These are phyloP conservation scores for Pythium periplocum DNA, from an alignment of 352 stramenopile genomes.

Conservation along the genomic window DNA sequence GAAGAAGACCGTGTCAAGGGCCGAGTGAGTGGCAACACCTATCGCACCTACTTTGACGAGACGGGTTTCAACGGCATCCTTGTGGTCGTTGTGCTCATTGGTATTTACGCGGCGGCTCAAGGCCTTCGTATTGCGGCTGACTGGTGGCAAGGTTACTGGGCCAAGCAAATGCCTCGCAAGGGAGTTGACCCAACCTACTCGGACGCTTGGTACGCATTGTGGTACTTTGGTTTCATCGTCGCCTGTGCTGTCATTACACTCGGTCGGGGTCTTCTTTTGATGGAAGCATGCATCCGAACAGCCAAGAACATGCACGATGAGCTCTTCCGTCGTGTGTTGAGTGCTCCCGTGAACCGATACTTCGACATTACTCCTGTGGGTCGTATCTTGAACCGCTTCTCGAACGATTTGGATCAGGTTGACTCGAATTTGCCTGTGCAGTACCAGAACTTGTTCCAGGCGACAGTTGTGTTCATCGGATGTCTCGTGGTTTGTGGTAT, in stretches of 20 bases:
- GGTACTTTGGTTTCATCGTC: slow-evolving; percentile 36
- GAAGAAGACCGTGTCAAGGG: slow-evolving; percentile 29
- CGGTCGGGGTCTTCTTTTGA: slow-evolving; percentile 25
- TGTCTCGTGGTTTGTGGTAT: slow-evolving; percentile 30
- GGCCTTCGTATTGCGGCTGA: slow-evolving; percentile 14
- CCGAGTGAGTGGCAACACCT: slow-evolving; percentile 22
- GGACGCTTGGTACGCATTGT: slow-evolving; percentile 23
- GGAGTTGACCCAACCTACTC: slow-evolving; percentile 13
- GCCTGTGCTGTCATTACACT: slow-evolving; percentile 21
- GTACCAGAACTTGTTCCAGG: slow-evolving; percentile 37
- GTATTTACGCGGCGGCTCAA: slow-evolving; percentile 13
- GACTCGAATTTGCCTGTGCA: slow-evolving; percentile 36
- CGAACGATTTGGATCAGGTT: slow-evolving; percentile 51
- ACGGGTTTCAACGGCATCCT: slow-evolving; percentile 22
- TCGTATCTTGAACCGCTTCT: slow-evolving; percentile 65
- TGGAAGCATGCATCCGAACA: slow-evolving; percentile 29
- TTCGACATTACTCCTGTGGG: slow-evolving; percentile 66
- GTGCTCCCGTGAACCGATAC: slow-evolving; percentile 50
- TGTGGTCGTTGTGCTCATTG: slow-evolving; percentile 16
- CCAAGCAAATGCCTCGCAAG: slow-evolving; percentile 19
- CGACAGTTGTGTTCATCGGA: slow-evolving; percentile 25
- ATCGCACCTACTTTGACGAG: slow-evolving; percentile 26
- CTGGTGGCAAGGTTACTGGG: slow-evolving; percentile 23
- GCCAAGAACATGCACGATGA: slow-evolving; percentile 40
- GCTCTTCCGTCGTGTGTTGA: slow-evolving; percentile 39